Conservation (phyloP, 805 yeast genomes). For the Lipomyces starkeyi region DNA sequence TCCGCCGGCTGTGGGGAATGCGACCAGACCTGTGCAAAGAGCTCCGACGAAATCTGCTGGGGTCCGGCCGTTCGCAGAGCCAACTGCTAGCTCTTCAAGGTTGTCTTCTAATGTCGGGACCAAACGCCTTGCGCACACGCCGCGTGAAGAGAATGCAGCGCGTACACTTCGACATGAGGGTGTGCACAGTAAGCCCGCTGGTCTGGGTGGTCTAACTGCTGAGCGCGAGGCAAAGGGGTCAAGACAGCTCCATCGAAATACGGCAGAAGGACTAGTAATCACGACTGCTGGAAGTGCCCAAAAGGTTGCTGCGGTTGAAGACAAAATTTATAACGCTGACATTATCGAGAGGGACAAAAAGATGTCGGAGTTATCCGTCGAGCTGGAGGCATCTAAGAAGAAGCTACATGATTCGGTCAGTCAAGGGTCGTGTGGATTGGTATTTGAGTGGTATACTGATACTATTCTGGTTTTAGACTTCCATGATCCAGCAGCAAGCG, state of each 20-base stretch:
- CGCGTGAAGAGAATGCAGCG: background rate
- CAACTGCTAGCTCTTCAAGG: background rate
- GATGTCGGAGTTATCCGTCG: background rate
- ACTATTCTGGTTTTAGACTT: background rate
- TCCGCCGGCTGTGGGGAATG: background rate
- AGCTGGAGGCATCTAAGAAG: background rate
- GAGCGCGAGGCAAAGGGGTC: background rate
- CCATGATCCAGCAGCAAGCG: background rate
- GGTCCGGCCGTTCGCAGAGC: background rate
- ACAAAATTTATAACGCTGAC: background rate
- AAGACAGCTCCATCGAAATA: background rate
- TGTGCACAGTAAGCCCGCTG: background rate
- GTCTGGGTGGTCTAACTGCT: background rate
- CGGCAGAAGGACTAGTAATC: background rate
- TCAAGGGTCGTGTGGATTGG: background rate
- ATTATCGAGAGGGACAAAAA: background rate
- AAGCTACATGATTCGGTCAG: constrained; percentile 10
- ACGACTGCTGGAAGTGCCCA: background rate
- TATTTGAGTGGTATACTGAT: background rate
- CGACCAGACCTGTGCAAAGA: background rate
- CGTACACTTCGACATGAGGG: background rate
- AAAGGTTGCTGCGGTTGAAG: background rate
- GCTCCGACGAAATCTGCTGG: background rate
- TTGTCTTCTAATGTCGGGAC: background rate
- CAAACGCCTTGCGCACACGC: background rate